phyloP scores from a whole-genome alignment of 306 rosid species.

The Vigna angularis region DNA sequence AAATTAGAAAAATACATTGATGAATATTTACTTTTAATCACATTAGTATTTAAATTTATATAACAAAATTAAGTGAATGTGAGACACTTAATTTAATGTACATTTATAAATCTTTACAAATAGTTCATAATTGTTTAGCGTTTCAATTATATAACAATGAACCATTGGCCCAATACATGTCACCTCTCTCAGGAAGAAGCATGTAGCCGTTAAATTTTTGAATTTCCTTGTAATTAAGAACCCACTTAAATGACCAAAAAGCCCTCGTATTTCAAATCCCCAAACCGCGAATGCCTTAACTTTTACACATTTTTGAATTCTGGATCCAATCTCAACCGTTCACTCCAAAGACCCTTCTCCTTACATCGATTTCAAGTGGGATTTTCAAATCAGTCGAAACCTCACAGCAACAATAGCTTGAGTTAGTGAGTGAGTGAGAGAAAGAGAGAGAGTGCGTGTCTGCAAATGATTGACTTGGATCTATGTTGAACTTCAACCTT shows the following conservation, averaged over 20 bases:
- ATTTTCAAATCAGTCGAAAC: slow-evolving; percentile 43
- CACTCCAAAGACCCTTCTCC: slow-evolving; percentile 35
- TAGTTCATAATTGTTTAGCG: too few species aligned
- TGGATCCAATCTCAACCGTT: slow-evolving; percentile 73
- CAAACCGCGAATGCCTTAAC: slow-evolving; percentile 61
- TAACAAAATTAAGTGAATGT: too few species aligned
- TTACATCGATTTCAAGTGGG: slow-evolving; percentile 22
- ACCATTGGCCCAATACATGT: neutral
- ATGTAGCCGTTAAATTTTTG: slow-evolving; percentile 79
- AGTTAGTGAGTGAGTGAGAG: neutral
- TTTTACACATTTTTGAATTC: slow-evolving; percentile 47
- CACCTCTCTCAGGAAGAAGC: neutral
- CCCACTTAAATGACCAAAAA: slow-evolving; percentile 51
- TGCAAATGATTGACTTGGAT: slow-evolving; percentile 14
- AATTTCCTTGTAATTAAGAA: slow-evolving; percentile 43
- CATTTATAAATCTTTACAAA: too few species aligned
- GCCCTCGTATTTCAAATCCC: slow-evolving; percentile 68
- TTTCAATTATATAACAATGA: too few species aligned
- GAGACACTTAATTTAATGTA: too few species aligned
- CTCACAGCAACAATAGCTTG: neutral
- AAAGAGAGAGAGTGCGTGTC: slow-evolving; percentile 12
- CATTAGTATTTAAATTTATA: too few species aligned
- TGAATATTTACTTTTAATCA: too few species aligned
- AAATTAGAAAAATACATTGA: too few species aligned
- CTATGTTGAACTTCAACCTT: slow-evolving; percentile 42